Percentiles rank a stretch among this genome's conserved stretches.
These are phyloP conservation scores for Isatis tinctoria DNA, from an alignment of 345 rosid genomes.

Conservation along the genomic window DNA sequence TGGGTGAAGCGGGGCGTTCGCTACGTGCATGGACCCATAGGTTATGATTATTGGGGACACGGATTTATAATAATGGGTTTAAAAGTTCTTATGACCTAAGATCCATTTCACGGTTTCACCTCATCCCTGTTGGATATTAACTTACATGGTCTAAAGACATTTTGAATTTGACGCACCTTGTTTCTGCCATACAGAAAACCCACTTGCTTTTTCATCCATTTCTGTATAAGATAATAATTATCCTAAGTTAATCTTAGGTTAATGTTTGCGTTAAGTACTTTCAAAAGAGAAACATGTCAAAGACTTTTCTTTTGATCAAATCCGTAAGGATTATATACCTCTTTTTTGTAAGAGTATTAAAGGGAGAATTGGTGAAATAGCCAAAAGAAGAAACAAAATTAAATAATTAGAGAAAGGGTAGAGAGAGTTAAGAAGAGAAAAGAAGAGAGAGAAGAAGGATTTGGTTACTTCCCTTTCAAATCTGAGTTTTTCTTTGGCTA, in stretches of 20 bases:
- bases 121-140: conserved; percentile 5
- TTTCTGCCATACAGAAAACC: not conserved
- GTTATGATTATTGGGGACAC: conserved; percentile 13
- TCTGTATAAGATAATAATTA: not conserved
- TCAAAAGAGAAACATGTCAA: not conserved
- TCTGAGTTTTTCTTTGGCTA: too few species aligned
- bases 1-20: conserved; percentile 8
- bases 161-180: not conserved
- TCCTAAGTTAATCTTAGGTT: not conserved
- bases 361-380: too few species aligned
- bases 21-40: conserved; percentile 22
- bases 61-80: conserved; percentile 17
- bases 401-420: too few species aligned
- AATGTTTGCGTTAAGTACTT: not conserved
- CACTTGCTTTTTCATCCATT: not conserved
- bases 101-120: not conserved
- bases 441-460: too few species aligned
- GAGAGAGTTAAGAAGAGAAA: too few species aligned
- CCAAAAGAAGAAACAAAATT: too few species aligned
- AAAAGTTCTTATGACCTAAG: conserved; percentile 8
- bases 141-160: not conserved
- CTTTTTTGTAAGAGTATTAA: too few species aligned
- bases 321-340: too few species aligned
- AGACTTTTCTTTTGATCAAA: too few species aligned
- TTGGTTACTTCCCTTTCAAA: too few species aligned